Base-by-base conservation (phyloP, 2,329 filamentous ascomycete species). In the Aspergillus alliaceus region DNA sequence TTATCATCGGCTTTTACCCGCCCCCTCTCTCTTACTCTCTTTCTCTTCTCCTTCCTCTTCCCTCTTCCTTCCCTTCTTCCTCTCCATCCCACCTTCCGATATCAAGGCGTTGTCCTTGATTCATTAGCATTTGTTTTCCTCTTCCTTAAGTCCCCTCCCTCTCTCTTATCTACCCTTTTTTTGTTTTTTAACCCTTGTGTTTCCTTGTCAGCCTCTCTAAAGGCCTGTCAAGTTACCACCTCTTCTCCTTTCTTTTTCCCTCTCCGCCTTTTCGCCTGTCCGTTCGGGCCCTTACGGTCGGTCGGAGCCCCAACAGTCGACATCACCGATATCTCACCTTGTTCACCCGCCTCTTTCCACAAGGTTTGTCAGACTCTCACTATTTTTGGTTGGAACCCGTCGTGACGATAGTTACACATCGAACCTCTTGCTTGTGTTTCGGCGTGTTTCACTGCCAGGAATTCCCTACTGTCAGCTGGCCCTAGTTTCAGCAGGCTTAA, bases 291-390 rank as follows among this genome's bases (percentile, higher is more conserved):
- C 52, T 58, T 46, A 54, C 58, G 53, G 57, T 63, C 59, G 48
- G 57, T 56, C 54, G 44, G 39, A 52, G 40, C 54, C 59, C 53
- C 60, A 60, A 49, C 51, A 50, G 55, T 61, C 62, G 61, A 65
- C 64, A 65, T 67, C 61, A 64, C 64, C 53, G 54, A 60, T 59
- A 63, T 59, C 61, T 57, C 58, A 63, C 59, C 46, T 48, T 49
- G n/a, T 54, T 40, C 39, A 50, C 44, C 48, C 39, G 32, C 53
- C 47, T 53, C 29, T 57, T 54, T 56, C 54, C 15, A 58, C 46
- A 51, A 60, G 62, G 62, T 64, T 56, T 37, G 56, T 60, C 24
- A 29, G 37, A 50, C 53, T 37, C 34, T 35, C 42, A 29, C 47
- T 50, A 20, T 53, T 39, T 42, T 49, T 46, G 46, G 31, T 40